Base-by-base conservation (phyloP, 495 filamentous ascomycete genomes). In the Cercophora scortea region DNA sequence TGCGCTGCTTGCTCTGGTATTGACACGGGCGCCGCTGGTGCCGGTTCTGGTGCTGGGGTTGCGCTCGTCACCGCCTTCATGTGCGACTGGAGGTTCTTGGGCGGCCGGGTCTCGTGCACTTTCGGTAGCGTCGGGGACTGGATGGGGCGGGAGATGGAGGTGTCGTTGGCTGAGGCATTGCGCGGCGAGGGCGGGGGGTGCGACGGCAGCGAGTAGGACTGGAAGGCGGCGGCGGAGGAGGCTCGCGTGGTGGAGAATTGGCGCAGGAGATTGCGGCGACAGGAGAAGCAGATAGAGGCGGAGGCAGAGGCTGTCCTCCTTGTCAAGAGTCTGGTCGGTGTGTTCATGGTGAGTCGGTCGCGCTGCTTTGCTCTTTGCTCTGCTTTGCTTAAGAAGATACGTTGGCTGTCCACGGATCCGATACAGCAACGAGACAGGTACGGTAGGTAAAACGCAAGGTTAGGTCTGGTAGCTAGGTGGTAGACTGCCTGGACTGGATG, bases 131-230 rank as follows among this genome's bases (percentile, higher is more conserved):
- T 9, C 45, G 61, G 55, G 6, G 54, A 43, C 40, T 65, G 55
- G 52, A 72, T 67, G 16, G 69, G 60, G 34, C 78, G 77, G 11
- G 83, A 76, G 59, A 90, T 87, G 32, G 87, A 88, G 12, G 80
- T 84, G 52, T 91, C 84, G 41, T 81, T 78, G 35, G 76, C 71
- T 16, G 80, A 77, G 17, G 78, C 69, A 68, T 83, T 88, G 51
- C 85, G 83, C 41, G 87, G 86, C 47, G 82, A 77, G 15, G 80
- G 72, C 36, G 86, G 82, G 47, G 78, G 58, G 25, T 55, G 77
- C 6, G 79, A 71, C 4, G 82, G 73, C 15, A 95, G 72, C 9
- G 79, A 72, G 60, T 89, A 85, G 19, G 90, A 86, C 53, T 84
- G 87, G 69, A 90, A 90, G 55, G 86, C 79, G 34, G 87, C 45